Conservation (phyloP, 2,329 filamentous ascomycete genomes). For the Zymoseptoria pseudotritici region DNA sequence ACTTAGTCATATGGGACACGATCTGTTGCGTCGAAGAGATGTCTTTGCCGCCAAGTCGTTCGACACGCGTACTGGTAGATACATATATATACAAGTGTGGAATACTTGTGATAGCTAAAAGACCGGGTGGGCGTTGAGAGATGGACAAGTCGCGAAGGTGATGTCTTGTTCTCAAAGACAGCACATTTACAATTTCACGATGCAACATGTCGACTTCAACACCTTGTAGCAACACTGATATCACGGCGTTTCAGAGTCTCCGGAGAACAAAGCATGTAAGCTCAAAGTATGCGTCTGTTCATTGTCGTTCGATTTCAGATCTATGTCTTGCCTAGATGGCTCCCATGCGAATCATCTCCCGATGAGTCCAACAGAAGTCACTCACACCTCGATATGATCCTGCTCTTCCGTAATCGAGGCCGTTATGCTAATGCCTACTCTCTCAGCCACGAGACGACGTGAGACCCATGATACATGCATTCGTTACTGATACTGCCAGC, state of each 20-base stretch:
- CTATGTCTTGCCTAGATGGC: background rate
- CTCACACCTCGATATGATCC: background rate
- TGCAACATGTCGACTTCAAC: background rate
- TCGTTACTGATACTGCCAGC: slow-evolving; percentile 25
- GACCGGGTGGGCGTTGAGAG: background rate
- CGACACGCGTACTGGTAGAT: background rate
- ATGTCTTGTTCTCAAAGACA: too few relatives aligned
- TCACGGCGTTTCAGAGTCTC: too few relatives aligned
- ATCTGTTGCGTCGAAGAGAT: background rate
- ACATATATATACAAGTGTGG: background rate
- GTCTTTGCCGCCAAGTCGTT: background rate
- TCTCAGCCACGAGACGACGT: background rate
- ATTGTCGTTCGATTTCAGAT: background rate
- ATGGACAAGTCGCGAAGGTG: too few relatives aligned
- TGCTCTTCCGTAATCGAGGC: background rate
- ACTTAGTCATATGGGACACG: too few relatives aligned
- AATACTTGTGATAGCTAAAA: too few relatives aligned
- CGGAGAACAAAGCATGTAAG: background rate
- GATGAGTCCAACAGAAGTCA: background rate
- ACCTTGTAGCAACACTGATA: background rate
- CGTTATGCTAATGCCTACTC: background rate
- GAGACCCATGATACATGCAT: background rate
- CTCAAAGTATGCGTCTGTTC: background rate
- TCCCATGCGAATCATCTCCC: background rate
- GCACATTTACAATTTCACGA: too few relatives aligned